Base-by-base conservation (phyloP, 257 asterid genomes). In the Jasminum sambac region DNA sequence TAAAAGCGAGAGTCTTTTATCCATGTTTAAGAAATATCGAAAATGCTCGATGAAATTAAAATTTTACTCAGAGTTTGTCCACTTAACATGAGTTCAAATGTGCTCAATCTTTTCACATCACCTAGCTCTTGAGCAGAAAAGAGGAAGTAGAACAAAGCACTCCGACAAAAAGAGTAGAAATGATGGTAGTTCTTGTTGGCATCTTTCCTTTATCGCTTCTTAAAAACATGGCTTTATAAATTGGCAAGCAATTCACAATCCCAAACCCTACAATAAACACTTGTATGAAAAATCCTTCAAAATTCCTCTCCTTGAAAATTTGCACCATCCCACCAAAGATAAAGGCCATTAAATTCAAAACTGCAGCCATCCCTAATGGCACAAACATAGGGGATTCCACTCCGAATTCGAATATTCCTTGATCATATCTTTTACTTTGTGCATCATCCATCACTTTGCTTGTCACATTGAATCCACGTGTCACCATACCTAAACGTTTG, bases 161-260 rank as follows among this genome's bases (percentile, higher is more conserved):
- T 44, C 74, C 52, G 17, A 83, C 86, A 39, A 90, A 76, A 74
- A 72, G 50, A 78, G 60, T 43, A 0, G 96, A 79, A 72, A 78
- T 21, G 25, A 82, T 10, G 25, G 88, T 83, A 66, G 76, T 80
- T 72, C 72, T 84, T 2, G 74, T 68, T 2, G 95, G 93, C 86
- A 91, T 79, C 63, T 77, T 89, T 68, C 95, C 95, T 69, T 72
- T 67, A 73, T 88, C 95, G 16, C 24, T 72, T 69, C 95, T 79
- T 71, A 84, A 67, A 13, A 82, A 14, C 90, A 89, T 89, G 26
- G 96, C 95, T 77, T 84, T 89, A 62, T 89, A 91, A 42, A 91
- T 63, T 4, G 97, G 95, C 75, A 74, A 80, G 52, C 87, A 72
- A 75, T 83, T 91, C 60, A 77, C 69, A 19, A 83, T 81, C 9